Percentiles rank a stretch among this genome's conserved stretches.
Evolutionary conservation across 2,329 filamentous ascomycete species (phyloP).

Genomic region (Exophiala sp.): DNA sequence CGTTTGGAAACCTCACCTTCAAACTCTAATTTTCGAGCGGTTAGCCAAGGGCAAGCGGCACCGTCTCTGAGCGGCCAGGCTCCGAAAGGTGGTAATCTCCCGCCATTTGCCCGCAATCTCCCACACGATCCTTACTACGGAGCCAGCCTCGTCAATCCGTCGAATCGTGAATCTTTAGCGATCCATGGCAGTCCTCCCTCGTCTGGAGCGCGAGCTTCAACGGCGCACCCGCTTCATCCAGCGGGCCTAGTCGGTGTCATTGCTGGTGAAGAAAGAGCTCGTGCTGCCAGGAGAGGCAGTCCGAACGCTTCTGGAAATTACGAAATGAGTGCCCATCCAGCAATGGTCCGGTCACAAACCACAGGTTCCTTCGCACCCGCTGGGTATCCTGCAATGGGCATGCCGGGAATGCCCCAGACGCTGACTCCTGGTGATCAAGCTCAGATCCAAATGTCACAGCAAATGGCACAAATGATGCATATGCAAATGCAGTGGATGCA

Average conservation of each 20-base stretch:
- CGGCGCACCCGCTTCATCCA: slow-evolving; percentile 49
- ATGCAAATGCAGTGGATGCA: slow-evolving; percentile 96
- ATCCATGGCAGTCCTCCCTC: slow-evolving; percentile 48
- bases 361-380: slow-evolving; percentile 33
- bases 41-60: slow-evolving; percentile 50
- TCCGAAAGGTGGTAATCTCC: slow-evolving; percentile 55
- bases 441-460: slow-evolving; percentile 75
- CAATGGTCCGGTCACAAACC: slow-evolving; percentile 38
- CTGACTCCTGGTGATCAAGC: slow-evolving; percentile 65
- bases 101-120: slow-evolving; percentile 76
- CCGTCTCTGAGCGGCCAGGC: slow-evolving; percentile 50
- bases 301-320: slow-evolving; percentile 58
- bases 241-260: slow-evolving; percentile 86
- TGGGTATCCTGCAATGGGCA: slow-evolving; percentile 21
- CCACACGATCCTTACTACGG: slow-evolving; percentile 83
- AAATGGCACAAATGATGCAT: slow-evolving; percentile 85
- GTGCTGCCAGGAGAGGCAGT: slow-evolving; percentile 73
- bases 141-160: slow-evolving; percentile 68
- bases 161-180: slow-evolving; percentile 70
- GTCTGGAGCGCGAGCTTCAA: slow-evolving; percentile 23
- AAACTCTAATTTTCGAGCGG: slow-evolving; percentile 60
- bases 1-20: slow-evolving; percentile 63
- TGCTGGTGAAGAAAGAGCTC: slow-evolving; percentile 74
- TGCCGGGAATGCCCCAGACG: slow-evolving; percentile 30
- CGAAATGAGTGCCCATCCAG: slow-evolving; percentile 33